A percentile compares a stretch with the other conserved stretches of the same genome.
Conservation (phyloP, 2,329 filamentous ascomycete genomes). For the Aspergillus pseudotamarii region DNA sequence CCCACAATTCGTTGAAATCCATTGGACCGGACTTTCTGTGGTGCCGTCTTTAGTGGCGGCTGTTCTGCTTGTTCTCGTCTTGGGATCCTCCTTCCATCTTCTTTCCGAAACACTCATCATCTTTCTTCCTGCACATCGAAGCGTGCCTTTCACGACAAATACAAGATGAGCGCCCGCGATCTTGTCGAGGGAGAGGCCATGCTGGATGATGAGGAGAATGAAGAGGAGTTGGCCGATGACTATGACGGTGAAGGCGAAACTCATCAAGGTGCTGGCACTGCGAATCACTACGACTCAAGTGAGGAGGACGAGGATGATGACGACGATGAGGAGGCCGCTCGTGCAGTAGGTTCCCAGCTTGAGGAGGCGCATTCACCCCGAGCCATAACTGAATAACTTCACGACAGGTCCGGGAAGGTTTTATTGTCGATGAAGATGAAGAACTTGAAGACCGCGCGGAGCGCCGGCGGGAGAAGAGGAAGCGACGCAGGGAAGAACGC, state of each 20-base stretch:
- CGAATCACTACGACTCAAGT: slow-evolving; percentile 72
- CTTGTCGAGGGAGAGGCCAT: slow-evolving; percentile 85
- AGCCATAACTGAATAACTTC: slow-evolving; percentile 18
- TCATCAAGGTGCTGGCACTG: slow-evolving; percentile 41
- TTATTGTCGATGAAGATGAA: slow-evolving; percentile 92
- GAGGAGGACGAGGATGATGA: slow-evolving; percentile 93
- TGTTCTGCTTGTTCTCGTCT: background rate
- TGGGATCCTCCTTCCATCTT: background rate
- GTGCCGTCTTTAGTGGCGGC: slow-evolving; percentile 1
- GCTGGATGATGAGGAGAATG: slow-evolving; percentile 81
- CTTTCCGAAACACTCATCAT: background rate
- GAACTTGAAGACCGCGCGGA: slow-evolving; percentile 70
- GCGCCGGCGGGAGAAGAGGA: slow-evolving; percentile 68
- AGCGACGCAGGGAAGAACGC: slow-evolving; percentile 74
- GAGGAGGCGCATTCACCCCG: background rate
- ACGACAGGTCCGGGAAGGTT: slow-evolving; percentile 80
- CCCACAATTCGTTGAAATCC: background rate
- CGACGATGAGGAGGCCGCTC: slow-evolving; percentile 83
- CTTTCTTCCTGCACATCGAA: slow-evolving; percentile 6
- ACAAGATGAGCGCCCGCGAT: slow-evolving; percentile 63
- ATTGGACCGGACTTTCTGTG: background rate
- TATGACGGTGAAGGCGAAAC: slow-evolving; percentile 58
- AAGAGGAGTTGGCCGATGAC: slow-evolving; percentile 80
- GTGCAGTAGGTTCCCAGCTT: slow-evolving; percentile 59
- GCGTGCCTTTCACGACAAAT: slow-evolving; percentile 8